Evolutionary conservation across 2,329 filamentous ascomycete species (phyloP).

Genomic region (Fonsecaea monophora): DNA sequence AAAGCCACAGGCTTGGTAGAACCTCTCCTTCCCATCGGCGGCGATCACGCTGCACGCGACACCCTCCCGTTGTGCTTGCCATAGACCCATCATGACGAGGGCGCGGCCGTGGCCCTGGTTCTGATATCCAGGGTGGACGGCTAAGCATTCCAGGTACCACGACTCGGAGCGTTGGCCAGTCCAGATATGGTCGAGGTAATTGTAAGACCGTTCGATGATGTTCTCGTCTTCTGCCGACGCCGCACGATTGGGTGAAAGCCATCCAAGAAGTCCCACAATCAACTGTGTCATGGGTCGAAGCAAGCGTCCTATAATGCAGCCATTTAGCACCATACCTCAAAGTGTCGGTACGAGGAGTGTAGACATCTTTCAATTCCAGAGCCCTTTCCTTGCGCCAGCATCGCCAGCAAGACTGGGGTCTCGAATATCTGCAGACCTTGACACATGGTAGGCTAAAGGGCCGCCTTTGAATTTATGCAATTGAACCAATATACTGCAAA

Average conservation of each 20-base stretch:
- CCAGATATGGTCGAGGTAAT: slow-evolving; percentile 42
- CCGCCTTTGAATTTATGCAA: not conserved
- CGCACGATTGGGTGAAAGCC: slow-evolving; percentile 35
- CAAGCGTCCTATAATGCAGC: slow-evolving; percentile 33
- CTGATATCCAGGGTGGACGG: slow-evolving; percentile 48
- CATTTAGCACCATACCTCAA: not conserved
- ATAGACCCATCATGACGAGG: slow-evolving; percentile 53
- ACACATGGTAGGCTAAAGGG: not conserved
- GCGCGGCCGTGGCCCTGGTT: slow-evolving; percentile 47
- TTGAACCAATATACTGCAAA: not conserved
- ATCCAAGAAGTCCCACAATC: slow-evolving; percentile 45
- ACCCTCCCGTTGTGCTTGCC: slow-evolving; percentile 34
- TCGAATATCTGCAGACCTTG: not conserved
- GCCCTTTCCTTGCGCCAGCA: not conserved
- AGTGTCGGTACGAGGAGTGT: not conserved
- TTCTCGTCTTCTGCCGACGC: slow-evolving; percentile 27
- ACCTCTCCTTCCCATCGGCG: slow-evolving; percentile 49
- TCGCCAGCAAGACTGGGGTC: not conserved
- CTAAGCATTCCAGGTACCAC: slow-evolving; percentile 41
- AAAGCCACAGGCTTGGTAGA: slow-evolving; percentile 50
- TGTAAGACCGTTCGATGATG: slow-evolving; percentile 33
- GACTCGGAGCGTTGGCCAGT: slow-evolving; percentile 43
- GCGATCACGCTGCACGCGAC: slow-evolving; percentile 48
- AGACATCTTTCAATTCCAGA: not conserved
- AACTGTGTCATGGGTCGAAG: slow-evolving; percentile 52